These are phyloP conservation scores for Triticum timopheevii DNA, from an alignment of 176 grass and related monocot species.

Conservation along the genomic window DNA sequence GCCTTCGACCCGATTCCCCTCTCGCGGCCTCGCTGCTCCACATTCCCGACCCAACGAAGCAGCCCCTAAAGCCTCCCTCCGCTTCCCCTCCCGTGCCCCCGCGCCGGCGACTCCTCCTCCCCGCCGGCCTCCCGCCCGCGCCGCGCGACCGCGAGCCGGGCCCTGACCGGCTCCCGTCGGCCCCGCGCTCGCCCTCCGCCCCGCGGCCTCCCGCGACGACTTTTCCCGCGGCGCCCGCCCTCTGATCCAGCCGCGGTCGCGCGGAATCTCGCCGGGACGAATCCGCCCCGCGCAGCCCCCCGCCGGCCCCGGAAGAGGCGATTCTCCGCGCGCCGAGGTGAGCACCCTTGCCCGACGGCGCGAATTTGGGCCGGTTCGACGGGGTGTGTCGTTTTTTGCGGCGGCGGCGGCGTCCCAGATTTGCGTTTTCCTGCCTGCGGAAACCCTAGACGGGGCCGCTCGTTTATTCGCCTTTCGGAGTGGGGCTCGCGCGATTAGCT, in stretches of 20 bases:
- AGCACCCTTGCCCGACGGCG: background rate
- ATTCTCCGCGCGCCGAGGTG: conserved; percentile 28
- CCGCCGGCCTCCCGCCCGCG: background rate
- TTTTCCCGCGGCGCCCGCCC: background rate
- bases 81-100: background rate
- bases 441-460: conserved; percentile 36
- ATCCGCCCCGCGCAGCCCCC: background rate
- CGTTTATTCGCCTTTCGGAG: background rate
- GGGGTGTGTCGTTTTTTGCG: background rate
- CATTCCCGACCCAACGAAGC: conserved; percentile 3
- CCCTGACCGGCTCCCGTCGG: background rate
- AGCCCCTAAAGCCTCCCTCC: conserved; percentile 20
- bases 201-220: background rate
- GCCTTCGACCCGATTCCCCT: background rate
- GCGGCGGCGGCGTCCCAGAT: conserved; percentile 27
- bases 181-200: background rate
- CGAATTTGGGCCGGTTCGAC: conserved; percentile 2
- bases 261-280: conserved; percentile 18
- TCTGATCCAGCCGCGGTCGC: conserved; percentile 29
- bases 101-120: conserved; percentile 15
- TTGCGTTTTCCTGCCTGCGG: background rate
- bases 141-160: background rate
- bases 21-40: background rate
- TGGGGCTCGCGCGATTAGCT: background rate
- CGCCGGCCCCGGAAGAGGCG: background rate